phyloP scores from a whole-genome alignment of 805 yeast genomes.

The Spathaspora boniae region DNA sequence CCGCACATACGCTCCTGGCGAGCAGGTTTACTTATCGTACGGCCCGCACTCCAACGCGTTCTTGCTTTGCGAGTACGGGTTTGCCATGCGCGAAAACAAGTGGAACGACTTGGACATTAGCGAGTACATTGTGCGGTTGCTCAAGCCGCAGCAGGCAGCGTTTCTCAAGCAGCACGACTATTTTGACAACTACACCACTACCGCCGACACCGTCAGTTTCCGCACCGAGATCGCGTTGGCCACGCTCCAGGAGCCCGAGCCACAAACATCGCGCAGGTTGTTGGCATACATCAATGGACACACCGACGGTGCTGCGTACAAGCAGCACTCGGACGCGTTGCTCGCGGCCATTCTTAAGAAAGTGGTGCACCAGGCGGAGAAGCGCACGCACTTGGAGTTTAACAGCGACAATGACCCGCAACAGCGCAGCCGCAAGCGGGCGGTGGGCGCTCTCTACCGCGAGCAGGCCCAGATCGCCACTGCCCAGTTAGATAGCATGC shows the following conservation, averaged over 20 bases:
- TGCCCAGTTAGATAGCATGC: too few species aligned
- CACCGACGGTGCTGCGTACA: constrained; percentile 43
- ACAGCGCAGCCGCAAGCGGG: constrained; percentile 15
- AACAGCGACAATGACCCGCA: constrained; percentile 14
- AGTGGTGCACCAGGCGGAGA: constrained; percentile 20
- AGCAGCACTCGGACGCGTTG: constrained; percentile 24
- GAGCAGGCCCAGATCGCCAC: too few species aligned
- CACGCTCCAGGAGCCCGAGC: constrained; percentile 36
- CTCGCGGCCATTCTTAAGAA: constrained; percentile 31
- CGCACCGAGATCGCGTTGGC: constrained; percentile 77
- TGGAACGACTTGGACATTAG: constrained; percentile 75
- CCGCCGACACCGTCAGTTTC: constrained; percentile 52
- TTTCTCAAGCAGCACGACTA: constrained; percentile 55
- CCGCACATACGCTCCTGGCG: constrained; percentile 28
- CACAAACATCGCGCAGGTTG: constrained; percentile 29
- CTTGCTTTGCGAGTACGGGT: constrained; percentile 84
- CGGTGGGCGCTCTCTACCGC: constrained; percentile 22
- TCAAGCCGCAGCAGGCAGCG: constrained; percentile 32
- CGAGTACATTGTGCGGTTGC: constrained; percentile 33
- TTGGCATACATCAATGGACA: constrained; percentile 43
- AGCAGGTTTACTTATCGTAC: constrained; percentile 71
- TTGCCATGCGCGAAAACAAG: constrained; percentile 51
- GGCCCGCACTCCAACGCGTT: constrained; percentile 89
- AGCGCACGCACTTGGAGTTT: constrained; percentile 14
- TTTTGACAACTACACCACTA: constrained; percentile 71